Conservation (phyloP, 208 protist genomes). For the Leishmania major region DNA sequence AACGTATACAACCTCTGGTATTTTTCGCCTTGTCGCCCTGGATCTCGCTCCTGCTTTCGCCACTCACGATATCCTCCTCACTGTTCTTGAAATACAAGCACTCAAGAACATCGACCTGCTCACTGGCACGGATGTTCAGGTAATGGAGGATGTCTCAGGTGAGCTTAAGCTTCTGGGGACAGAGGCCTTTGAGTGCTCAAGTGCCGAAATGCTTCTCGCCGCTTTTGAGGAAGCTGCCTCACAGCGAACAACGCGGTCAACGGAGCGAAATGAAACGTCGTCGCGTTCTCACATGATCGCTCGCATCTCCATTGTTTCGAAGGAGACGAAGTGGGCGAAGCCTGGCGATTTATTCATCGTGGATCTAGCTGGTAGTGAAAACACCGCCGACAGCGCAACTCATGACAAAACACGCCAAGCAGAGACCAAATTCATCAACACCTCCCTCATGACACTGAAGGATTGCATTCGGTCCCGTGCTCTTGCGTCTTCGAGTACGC, state of each 20-base stretch:
- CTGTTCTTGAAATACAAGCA: conserved; percentile 84
- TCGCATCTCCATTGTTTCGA: conserved; percentile 77
- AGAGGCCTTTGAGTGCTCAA: conserved; percentile 82
- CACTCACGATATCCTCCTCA: conserved; percentile 75
- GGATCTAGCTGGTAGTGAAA: conserved; percentile 91
- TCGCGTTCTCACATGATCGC: conserved; percentile 90
- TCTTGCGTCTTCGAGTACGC: conserved; percentile 65
- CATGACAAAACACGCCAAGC: conserved; percentile 84
- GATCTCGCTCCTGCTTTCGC: conserved; percentile 65
- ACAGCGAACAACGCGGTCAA: conserved; percentile 76
- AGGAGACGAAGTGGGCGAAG: conserved; percentile 83
- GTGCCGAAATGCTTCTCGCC: conserved; percentile 74
- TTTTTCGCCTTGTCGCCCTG: conserved; percentile 65
- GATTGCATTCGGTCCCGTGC: conserved; percentile 87
- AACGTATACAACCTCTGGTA: conserved; percentile 85
- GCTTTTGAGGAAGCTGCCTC: conserved; percentile 80
- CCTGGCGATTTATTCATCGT: conserved; percentile 86
- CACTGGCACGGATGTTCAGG: conserved; percentile 75
- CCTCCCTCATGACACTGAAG: conserved; percentile 93
- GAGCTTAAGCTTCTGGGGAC: conserved; percentile 78
- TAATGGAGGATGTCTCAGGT: conserved; percentile 82
- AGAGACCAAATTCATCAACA: conserved; percentile 92
- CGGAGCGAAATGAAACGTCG: conserved; percentile 82
- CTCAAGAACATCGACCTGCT: conserved; percentile 83
- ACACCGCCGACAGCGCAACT: conserved; percentile 86